phyloP scores from a whole-genome alignment of 2,329 filamentous ascomycete genomes.

The Aspergillus latus region DNA sequence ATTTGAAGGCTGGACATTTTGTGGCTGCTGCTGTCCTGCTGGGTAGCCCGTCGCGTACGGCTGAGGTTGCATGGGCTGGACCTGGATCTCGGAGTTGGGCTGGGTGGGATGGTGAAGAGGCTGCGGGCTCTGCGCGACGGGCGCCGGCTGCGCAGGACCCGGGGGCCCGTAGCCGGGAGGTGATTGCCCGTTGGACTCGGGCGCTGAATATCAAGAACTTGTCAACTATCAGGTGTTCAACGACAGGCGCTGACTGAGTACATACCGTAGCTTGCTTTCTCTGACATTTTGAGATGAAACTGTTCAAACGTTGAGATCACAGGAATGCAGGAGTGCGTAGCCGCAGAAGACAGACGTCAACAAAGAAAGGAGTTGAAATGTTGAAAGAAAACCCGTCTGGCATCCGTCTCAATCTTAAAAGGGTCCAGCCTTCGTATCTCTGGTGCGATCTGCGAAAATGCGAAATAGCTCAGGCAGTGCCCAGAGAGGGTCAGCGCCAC shows the following conservation, averaged over 20 bases:
- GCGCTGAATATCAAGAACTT: neutral
- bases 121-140: neutral
- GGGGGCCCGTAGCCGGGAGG: neutral
- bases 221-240: neutral
- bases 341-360: too few relatives aligned
- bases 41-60: neutral
- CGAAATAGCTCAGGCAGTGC: neutral
- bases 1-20: neutral
- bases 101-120: neutral
- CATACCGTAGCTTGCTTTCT: conserved; percentile 6
- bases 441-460: neutral
- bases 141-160: neutral
- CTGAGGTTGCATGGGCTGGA: neutral
- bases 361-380: neutral
- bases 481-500: neutral
- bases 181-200: neutral
- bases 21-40: neutral
- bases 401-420: neutral
- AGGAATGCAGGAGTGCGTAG: neutral
- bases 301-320: neutral
- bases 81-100: neutral
- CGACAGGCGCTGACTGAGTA: neutral
- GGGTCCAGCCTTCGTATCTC: neutral
- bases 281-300: neutral
- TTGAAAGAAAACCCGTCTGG: neutral